These are phyloP conservation scores for Talaromyces amestolkiae DNA, from an alignment of 2,329 filamentous ascomycete species.

Conservation along the genomic window DNA sequence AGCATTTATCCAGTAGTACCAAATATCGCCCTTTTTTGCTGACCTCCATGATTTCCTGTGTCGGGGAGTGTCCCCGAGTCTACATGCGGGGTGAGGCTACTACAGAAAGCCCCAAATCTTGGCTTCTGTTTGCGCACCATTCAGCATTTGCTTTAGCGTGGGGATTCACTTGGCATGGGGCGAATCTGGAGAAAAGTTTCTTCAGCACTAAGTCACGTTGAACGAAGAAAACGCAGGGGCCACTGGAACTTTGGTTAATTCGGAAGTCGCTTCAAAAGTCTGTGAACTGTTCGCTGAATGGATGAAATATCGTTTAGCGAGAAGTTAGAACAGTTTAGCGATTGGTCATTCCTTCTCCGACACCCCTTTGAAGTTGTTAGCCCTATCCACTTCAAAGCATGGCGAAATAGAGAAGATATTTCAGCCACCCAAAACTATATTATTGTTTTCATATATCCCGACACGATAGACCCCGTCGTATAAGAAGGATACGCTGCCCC, in stretches of 20 bases:
- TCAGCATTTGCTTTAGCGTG: not conserved
- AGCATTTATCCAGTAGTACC: not conserved
- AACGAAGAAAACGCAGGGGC: not conserved
- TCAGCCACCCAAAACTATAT: not conserved
- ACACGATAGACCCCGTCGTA: not conserved
- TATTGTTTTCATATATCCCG: not conserved
- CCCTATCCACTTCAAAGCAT: not conserved
- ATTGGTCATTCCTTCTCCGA: not conserved
- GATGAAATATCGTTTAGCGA: not conserved
- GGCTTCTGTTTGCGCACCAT: not conserved
- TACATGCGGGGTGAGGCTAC: not conserved
- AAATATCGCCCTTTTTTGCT: not conserved
- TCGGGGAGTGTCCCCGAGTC: slow-evolving; percentile 5
- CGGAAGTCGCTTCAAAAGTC: not conserved
- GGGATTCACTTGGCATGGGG: not conserved
- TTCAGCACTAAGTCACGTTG: not conserved
- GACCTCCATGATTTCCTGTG: not conserved
- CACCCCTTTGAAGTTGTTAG: not conserved
- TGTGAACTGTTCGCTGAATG: not conserved
- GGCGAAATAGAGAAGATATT: not conserved
- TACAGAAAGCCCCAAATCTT: not conserved
- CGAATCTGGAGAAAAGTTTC: slow-evolving; percentile 2
- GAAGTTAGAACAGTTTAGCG: not conserved
- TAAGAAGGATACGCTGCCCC: not conserved
- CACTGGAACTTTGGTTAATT: not conserved